Evolutionary conservation across 139 green algal genomes (phyloP).

Genomic region (Penium margaritaceum): DNA sequence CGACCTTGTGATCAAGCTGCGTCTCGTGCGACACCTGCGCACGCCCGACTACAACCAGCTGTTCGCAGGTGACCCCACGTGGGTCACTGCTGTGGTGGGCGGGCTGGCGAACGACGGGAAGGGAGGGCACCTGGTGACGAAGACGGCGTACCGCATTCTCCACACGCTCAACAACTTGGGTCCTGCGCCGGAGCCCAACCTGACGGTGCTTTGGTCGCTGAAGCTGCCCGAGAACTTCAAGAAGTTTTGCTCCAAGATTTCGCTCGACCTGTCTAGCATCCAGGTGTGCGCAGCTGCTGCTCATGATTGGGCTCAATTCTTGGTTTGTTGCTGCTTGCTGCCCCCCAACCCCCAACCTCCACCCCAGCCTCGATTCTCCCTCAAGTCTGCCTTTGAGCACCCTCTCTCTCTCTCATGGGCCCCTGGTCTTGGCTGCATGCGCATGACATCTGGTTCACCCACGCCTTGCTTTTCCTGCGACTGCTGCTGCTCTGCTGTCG

Average conservation of each 20-base stretch:
- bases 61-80: constrained; percentile 71
- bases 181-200: constrained; percentile 68
- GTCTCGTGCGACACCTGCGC: constrained; percentile 57
- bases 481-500: no score
- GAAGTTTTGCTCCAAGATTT: constrained; percentile 51
- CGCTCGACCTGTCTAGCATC: constrained; percentile 35
- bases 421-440: no score
- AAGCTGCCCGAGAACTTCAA: constrained; percentile 62
- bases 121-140: constrained; percentile 60
- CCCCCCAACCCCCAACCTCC: no score
- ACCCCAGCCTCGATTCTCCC: no score
- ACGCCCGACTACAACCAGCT: constrained; percentile 72
- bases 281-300: no score
- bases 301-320: no score
- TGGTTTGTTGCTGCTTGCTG: no score
- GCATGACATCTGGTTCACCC: no score
- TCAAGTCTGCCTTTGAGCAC: no score
- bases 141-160: constrained; percentile 62
- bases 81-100: constrained; percentile 64
- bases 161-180: constrained; percentile 67
- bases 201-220: constrained; percentile 65
- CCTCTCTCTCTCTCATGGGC: no score
- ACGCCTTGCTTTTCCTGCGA: no score
- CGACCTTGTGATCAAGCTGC: constrained; percentile 59
- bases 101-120: constrained; percentile 47